phyloP scores from a whole-genome alignment of 2,329 filamentous ascomycete species.

The Lasiodiplodia sp. region DNA sequence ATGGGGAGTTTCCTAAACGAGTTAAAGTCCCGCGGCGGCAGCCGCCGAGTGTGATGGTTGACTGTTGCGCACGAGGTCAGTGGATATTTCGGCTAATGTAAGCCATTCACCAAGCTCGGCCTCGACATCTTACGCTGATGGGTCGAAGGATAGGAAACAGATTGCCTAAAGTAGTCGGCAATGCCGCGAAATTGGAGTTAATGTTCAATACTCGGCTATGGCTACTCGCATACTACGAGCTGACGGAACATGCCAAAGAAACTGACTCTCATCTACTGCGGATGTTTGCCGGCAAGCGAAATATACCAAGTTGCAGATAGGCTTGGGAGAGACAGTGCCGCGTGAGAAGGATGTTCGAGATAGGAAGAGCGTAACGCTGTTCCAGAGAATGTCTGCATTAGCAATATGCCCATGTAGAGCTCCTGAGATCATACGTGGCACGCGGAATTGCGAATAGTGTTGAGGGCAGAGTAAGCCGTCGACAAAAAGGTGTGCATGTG shows the following conservation, averaged over 20 bases:
- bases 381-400: neutral
- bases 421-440: neutral
- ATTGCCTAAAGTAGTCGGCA: neutral
- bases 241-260: too few species aligned
- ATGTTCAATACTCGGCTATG: neutral
- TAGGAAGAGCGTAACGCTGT: neutral
- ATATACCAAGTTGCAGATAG: too few species aligned
- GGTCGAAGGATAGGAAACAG: neutral
- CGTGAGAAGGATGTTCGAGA: neutral
- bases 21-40: neutral
- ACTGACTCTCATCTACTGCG: too few species aligned
- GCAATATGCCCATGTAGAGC: neutral
- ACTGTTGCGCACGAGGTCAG: neutral
- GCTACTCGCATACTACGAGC: neutral
- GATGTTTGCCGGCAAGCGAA: too few species aligned
- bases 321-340: neutral
- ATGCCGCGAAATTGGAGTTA: neutral
- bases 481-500: neutral
- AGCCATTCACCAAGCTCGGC: neutral
- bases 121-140: neutral
- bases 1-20: neutral
- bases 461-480: neutral
- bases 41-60: neutral
- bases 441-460: neutral
- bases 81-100: neutral